Conservation (phyloP, 2,329 filamentous ascomycete species). For the Claviceps spartinae region DNA sequence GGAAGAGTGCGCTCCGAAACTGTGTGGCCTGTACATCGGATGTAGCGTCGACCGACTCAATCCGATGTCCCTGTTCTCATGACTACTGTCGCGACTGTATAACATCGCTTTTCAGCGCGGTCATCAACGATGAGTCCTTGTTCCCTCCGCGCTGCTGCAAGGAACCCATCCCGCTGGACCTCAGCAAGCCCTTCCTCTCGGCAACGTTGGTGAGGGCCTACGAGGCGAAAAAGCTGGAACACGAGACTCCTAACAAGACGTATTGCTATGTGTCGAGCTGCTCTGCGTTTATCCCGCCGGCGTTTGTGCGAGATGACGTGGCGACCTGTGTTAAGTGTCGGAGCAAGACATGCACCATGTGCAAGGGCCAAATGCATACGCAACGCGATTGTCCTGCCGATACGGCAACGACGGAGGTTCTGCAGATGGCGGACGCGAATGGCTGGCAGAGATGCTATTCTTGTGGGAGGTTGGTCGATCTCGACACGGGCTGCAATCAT, state of each 20-base stretch:
- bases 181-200: slow-evolving; percentile 22
- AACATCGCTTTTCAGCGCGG: slow-evolving; percentile 24
- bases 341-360: slow-evolving; percentile 32
- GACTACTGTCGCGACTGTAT: slow-evolving; percentile 39
- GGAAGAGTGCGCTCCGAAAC: not conserved
- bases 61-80: slow-evolving; percentile 19
- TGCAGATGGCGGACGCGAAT: slow-evolving; percentile 25
- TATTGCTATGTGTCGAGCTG: slow-evolving; percentile 36
- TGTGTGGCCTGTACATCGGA: slow-evolving; percentile 2
- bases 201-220: slow-evolving; percentile 22
- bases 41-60: not conserved
- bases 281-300: slow-evolving; percentile 29
- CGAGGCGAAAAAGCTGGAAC: slow-evolving; percentile 32
- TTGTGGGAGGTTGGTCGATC: slow-evolving; percentile 35
- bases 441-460: slow-evolving; percentile 38
- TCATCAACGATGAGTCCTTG: slow-evolving; percentile 33
- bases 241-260: slow-evolving; percentile 29
- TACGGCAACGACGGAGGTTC: slow-evolving; percentile 21
- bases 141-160: slow-evolving; percentile 44
- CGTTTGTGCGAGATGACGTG: slow-evolving; percentile 16
- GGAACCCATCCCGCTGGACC: slow-evolving; percentile 24
- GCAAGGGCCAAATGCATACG: slow-evolving; percentile 32
- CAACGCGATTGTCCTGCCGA: slow-evolving; percentile 34
- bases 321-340: slow-evolving; percentile 31
- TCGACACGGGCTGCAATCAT: slow-evolving; percentile 37